A percentile compares a stretch with the other conserved stretches of the same genome.
Evolutionary conservation across 2,329 filamentous ascomycete genomes (phyloP).

Genomic region (Penicillium hesseltinei): DNA sequence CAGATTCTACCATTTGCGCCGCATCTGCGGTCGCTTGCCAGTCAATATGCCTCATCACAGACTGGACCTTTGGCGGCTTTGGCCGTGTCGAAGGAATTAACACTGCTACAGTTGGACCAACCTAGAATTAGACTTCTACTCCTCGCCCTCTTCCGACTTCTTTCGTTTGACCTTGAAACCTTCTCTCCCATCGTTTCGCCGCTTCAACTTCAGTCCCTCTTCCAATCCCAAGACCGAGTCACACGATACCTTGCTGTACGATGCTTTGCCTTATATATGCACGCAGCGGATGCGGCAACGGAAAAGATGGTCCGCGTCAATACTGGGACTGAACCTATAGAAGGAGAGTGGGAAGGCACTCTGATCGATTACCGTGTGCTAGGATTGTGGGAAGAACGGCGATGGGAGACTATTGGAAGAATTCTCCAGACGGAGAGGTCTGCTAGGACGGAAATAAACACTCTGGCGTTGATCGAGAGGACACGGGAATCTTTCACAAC

Average conservation of each 20-base stretch:
- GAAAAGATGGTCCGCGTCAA: constrained; percentile 68
- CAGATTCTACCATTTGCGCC: constrained; percentile 79
- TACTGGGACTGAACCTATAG: constrained; percentile 61
- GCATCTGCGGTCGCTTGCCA: constrained; percentile 71
- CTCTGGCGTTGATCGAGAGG: constrained; percentile 27
- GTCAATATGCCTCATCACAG: constrained; percentile 45
- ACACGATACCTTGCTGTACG: constrained; percentile 80
- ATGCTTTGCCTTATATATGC: constrained; percentile 74
- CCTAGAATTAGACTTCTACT: constrained; percentile 50
- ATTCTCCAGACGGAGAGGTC: constrained; percentile 26
- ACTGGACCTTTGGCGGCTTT: constrained; percentile 35
- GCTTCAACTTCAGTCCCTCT: constrained; percentile 65
- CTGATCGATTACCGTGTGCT: constrained; percentile 76
- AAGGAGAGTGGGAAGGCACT: constrained; percentile 72
- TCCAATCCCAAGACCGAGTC: constrained; percentile 56
- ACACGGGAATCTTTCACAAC: constrained; percentile 50
- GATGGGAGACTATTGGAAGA: constrained; percentile 46
- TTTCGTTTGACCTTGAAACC: constrained; percentile 69
- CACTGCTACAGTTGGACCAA: constrained; percentile 36
- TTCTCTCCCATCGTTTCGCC: constrained; percentile 67
- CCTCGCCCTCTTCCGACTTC: constrained; percentile 72
- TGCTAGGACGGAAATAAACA: constrained; percentile 22
- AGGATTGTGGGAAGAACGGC: constrained; percentile 61
- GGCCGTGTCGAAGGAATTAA: constrained; percentile 31
- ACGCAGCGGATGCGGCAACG: constrained; percentile 74